Conservation (phyloP, 78 protist genomes). For the Dictyostelium purpureum region DNA sequence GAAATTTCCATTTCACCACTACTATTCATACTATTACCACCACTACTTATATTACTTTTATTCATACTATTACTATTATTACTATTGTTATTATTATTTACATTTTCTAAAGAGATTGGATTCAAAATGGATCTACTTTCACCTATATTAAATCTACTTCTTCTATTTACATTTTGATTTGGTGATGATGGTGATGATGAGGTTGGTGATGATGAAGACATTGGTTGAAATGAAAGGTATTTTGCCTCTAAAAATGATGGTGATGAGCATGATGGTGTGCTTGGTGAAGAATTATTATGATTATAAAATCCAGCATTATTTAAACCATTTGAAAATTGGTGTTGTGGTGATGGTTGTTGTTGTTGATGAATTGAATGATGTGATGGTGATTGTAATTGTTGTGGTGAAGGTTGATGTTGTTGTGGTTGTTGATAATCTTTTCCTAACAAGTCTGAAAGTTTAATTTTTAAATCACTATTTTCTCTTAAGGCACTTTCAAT, state of each 20-base stretch:
- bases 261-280: conserved; percentile 14
- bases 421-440: too few species aligned
- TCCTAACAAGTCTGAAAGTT: conserved; percentile 5
- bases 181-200: not conserved
- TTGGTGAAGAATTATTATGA: not conserved
- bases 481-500: conserved; percentile 29
- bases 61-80: not conserved
- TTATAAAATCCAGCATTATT: not conserved
- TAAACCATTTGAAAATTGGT: not conserved
- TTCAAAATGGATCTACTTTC: conserved; percentile 26
- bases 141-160: conserved; percentile 27
- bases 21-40: not conserved
- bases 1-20: not conserved
- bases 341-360: not conserved
- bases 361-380: not conserved
- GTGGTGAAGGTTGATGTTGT: too few species aligned
- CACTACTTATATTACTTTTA: too few species aligned
- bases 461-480: conserved; percentile 27
- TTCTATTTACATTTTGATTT: conserved; percentile 7
- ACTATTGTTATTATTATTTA: not conserved
- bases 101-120: not conserved
- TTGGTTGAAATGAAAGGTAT: not conserved
- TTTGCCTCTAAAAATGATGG: conserved; percentile 1
- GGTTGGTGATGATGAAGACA: not conserved
- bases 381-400: not conserved